Base-by-base conservation (phyloP, 495 filamentous ascomycete genomes). In the Daldinia caldariorum region DNA sequence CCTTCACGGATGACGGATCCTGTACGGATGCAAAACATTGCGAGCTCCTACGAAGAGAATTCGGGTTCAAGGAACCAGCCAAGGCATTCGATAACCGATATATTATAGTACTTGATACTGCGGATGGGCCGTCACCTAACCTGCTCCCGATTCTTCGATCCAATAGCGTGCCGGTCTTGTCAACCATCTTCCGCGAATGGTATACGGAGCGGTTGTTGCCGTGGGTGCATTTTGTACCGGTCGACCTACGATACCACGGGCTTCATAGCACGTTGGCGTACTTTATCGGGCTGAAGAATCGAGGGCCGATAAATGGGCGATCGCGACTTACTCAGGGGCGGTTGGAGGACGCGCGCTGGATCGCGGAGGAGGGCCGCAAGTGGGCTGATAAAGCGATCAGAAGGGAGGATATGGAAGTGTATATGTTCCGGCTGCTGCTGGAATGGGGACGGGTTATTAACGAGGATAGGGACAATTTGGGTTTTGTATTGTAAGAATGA, bases 351-450 rank as follows among this genome's bases (percentile, higher is more conserved):
- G 83, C 71, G 7, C 75, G 78, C 65, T 83, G 77, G 83, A 93
- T 96, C 67, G 90, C 90, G 13, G 85, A 90, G 54, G 75, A 88
- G 69, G 91, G 91, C 3, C 79, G 82, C 38, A 81, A 84, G 61
- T 94, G 91, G 91, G 86, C 88, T 1, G 78, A 78, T 2, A 85
- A 82, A 64, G 91, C 88, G 8, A 64, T 95, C 38, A 82, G 92
- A 72, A 89, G 86, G 67, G 90, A 94, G 79, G 92, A 96, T 75
- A 92, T 91, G 89, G 89, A 92, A 77, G 85, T 94, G 31, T 96
- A 94, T 73, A 83, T 94, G 73, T 94, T 93, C 77, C 79, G 92
- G 50, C 73, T 96, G 63, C 74, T 94, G 63, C 76, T 94, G 43
- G 92, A 94, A 79, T 94, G 89, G 89, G 90, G 85, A 1, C 79